Evolutionary conservation across 176 grass and related monocot species (phyloP).

Genomic region (Chloris gayana): DNA sequence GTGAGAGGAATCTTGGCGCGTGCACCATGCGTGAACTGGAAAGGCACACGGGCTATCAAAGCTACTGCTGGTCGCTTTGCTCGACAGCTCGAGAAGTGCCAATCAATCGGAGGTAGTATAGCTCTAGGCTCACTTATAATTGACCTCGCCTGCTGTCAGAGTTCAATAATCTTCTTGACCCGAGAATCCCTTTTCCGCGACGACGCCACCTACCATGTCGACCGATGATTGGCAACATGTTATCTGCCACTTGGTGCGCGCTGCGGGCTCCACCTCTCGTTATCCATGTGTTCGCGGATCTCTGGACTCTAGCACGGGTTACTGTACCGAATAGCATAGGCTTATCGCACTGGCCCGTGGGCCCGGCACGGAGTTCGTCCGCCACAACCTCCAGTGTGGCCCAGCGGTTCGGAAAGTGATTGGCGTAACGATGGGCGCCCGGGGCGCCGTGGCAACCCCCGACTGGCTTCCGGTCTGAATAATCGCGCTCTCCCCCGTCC

Average conservation of each 20-base stretch:
- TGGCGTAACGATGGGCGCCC: background rate
- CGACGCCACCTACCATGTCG: background rate
- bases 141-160: background rate
- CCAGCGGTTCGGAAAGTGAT: background rate
- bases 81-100: background rate
- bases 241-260: background rate
- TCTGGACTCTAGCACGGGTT: too few species aligned
- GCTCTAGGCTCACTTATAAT: slow-evolving; percentile 16
- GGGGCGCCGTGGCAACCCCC: background rate
- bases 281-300: background rate
- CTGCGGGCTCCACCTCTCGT: background rate
- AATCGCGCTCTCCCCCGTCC: background rate
- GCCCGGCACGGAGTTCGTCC: background rate
- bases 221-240: background rate
- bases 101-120: slow-evolving; percentile 9
- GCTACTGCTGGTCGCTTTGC: background rate
- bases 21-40: slow-evolving; percentile 13
- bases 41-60: background rate
- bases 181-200: background rate
- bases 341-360: background rate
- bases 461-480: background rate
- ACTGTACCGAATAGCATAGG: too few species aligned
- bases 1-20: slow-evolving; percentile 20
- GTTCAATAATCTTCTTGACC: background rate
- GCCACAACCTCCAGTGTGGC: background rate